A percentile compares a stretch with the other conserved stretches of the same genome.
Conservation (phyloP, 306 rosid genomes). For the Lathyrus sativus region DNA sequence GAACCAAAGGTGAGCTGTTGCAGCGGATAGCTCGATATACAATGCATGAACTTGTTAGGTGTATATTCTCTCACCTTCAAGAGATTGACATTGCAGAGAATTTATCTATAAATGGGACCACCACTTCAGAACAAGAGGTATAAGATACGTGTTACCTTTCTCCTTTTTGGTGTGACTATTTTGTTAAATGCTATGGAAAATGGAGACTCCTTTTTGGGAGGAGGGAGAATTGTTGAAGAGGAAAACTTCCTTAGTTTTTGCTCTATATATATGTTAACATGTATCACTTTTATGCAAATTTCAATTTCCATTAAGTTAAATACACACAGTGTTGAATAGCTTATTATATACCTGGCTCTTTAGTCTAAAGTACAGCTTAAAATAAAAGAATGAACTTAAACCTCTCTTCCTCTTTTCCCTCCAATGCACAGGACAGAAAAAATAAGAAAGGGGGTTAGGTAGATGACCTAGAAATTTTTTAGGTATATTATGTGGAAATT, state of each 20-base stretch:
- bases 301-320: background rate
- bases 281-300: background rate
- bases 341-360: background rate
- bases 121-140: conserved; percentile 64
- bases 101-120: conserved; percentile 61
- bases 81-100: conserved; percentile 68
- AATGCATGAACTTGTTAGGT: conserved; percentile 86
- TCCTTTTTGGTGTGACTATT: conserved; percentile 14
- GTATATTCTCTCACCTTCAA: conserved; percentile 95
- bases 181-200: conserved; percentile 24
- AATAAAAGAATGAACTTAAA: conserved; percentile 4
- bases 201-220: background rate
- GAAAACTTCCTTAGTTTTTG: background rate
- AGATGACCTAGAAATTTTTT: background rate
- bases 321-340: conserved; percentile 1
- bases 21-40: conserved; percentile 92
- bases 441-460: background rate
- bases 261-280: background rate
- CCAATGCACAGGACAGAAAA: background rate
- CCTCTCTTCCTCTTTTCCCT: background rate
- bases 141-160: conserved; percentile 13
- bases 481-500: background rate
- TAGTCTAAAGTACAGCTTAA: background rate
- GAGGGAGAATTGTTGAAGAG: background rate
- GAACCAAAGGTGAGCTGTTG: conserved; percentile 85